Conservation (phyloP, 2,329 filamentous ascomycete species). For the Aureobasidium sp. region DNA sequence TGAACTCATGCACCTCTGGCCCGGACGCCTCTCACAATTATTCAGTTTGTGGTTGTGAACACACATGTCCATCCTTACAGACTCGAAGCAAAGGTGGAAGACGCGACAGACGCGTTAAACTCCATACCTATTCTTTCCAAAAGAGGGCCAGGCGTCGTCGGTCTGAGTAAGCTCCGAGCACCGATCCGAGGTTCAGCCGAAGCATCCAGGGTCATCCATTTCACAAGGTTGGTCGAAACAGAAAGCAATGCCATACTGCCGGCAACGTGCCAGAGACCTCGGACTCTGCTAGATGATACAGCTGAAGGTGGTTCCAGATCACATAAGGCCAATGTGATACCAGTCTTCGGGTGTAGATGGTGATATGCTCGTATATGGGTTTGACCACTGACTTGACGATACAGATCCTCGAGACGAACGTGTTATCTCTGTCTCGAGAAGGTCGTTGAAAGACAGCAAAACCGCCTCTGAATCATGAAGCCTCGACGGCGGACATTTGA, state of each 20-base stretch:
- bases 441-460: not conserved
- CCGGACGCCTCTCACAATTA: not conserved
- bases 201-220: not conserved
- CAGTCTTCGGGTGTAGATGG: not conserved
- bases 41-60: not conserved
- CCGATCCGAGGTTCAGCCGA: not conserved
- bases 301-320: not conserved
- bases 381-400: not conserved
- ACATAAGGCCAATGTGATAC: not conserved
- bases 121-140: constrained; percentile 1
- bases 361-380: not conserved
- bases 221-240: not conserved
- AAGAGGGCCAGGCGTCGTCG: constrained; percentile 3
- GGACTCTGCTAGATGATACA: not conserved
- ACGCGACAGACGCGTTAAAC: constrained; percentile 9
- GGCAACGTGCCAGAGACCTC: not conserved
- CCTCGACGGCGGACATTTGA: not conserved
- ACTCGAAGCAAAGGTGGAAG: not conserved
- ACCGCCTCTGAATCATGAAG: too few species aligned
- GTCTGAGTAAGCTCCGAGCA: not conserved
- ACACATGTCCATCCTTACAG: not conserved
- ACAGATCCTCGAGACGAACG: not conserved
- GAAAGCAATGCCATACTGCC: not conserved
- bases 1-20: not conserved
- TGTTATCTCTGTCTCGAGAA: fast-evolving